Conservation (phyloP, 257 asterid genomes). For the Solanum dulcamara region DNA sequence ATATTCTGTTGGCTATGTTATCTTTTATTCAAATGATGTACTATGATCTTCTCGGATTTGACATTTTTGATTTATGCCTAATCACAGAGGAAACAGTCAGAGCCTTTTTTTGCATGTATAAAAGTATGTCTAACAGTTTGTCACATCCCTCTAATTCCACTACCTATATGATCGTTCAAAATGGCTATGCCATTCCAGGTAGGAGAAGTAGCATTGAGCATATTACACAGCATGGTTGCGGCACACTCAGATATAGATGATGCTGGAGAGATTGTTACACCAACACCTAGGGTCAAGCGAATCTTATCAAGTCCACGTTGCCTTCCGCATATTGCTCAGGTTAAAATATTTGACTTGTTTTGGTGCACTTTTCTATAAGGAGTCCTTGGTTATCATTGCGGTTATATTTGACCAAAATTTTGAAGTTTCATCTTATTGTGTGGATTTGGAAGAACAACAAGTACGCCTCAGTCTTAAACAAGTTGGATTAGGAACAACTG, state of each 20-base stretch:
- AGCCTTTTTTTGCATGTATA: not conserved
- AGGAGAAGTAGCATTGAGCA: slow-evolving; percentile 83
- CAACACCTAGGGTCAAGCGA: slow-evolving; percentile 92
- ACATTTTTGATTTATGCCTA: not conserved
- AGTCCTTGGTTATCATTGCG: not conserved
- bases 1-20: not conserved
- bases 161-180: slow-evolving; percentile 2
- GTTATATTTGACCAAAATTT: not conserved
- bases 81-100: not conserved
- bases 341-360: slow-evolving; percentile 4
- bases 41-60: not conserved
- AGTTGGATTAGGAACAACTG: not conserved
- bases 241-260: slow-evolving; percentile 98
- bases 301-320: slow-evolving; percentile 91
- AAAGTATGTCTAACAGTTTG: not conserved
- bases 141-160: not conserved
- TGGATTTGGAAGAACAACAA: not conserved
- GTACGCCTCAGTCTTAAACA: not conserved
- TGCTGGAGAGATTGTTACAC: slow-evolving; percentile 98
- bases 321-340: slow-evolving; percentile 97
- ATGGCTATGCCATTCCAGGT: slow-evolving; percentile 35
- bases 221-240: slow-evolving; percentile 94
- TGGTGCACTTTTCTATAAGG: not conserved
- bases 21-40: not conserved
- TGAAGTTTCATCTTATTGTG: not conserved